Conservation (phyloP, 2,329 filamentous ascomycete genomes). For the Fusarium floridanum region DNA sequence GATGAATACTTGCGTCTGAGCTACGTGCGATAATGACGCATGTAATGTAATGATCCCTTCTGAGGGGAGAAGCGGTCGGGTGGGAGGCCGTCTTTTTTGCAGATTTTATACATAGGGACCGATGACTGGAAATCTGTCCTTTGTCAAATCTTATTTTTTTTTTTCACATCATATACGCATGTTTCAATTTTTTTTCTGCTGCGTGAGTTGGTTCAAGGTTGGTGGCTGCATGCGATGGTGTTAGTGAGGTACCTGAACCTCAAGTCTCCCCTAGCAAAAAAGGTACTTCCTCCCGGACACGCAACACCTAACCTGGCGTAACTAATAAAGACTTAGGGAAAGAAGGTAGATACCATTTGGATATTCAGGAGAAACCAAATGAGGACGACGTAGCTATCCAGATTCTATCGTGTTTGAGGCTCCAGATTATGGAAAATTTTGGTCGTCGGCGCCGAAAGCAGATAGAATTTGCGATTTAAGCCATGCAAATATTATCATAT, state of each 20-base stretch:
- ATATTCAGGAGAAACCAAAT: not conserved
- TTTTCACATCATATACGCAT: not conserved
- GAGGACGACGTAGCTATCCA: not conserved
- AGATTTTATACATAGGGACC: not conserved
- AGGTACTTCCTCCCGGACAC: not conserved
- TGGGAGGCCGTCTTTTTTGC: not conserved
- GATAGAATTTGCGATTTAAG: not conserved
- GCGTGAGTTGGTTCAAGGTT: not conserved
- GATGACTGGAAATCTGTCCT: not conserved
- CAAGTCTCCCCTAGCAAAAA: not conserved
- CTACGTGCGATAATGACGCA: not conserved
- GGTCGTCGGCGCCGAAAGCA: not conserved
- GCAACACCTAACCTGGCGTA: not conserved
- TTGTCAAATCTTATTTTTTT: not conserved
- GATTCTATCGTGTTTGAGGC: not conserved
- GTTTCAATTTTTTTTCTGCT: not conserved
- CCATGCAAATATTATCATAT: not conserved
- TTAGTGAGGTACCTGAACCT: not conserved
- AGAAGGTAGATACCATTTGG: not conserved
- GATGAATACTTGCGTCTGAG: not conserved
- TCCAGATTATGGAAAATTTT: not conserved
- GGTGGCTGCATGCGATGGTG: not conserved
- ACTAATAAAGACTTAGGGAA: not conserved
- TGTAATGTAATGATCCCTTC: too few relatives aligned
- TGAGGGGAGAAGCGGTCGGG: not conserved